Base-by-base conservation (phyloP, 306 rosid species). In the Senna siamea region DNA sequence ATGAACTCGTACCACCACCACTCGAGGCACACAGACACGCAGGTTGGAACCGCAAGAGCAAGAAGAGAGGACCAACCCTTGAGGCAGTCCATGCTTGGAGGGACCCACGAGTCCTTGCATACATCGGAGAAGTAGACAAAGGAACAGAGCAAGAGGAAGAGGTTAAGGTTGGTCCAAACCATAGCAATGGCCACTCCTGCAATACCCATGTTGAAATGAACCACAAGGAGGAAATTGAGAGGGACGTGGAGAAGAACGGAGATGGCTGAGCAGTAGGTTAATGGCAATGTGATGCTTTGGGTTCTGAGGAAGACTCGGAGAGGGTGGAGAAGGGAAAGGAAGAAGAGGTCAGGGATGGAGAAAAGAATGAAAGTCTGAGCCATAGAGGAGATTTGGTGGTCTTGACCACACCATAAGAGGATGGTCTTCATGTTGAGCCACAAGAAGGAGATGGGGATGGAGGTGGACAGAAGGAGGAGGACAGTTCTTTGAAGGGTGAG, bases 1-100 rank as follows among this genome's bases (percentile, higher is more conserved):
- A 95, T 92, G 70, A 95, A 74, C 60, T 95, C 99, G 34, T 95
- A 95, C 99, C 99, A 95, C 99, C 99, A 95, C 99, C 99, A 95
- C 34, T 95, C 99, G 3, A 95, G 82, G 71, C 99, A 95, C 14
- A 95, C 99, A 0, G 99, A 95, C 10, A 90, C 81, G 10, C 99
- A 95, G n/a, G 92, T 88, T 2, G 99, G 99, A 26, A 95, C 41
- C 0, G 98, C 86, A 5, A 95, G 85, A 9, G 92, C 76, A 6
- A 95, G 90, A 18, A 95, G 46, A 4, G 89, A 81, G 0, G 96
- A 78, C 99, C 99, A 95, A 0, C 97, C 98, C 2, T 46, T 74
- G 44, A 95, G 60, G 61, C 98, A 95, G 12, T 95, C 98, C n/a
- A 79, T 15, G 63, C 86, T 84, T 0, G 92, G 97, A 2, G 83